These are phyloP conservation scores for Dryas integrifolia DNA, from an alignment of 331 rosid species.

Conservation along the genomic window DNA sequence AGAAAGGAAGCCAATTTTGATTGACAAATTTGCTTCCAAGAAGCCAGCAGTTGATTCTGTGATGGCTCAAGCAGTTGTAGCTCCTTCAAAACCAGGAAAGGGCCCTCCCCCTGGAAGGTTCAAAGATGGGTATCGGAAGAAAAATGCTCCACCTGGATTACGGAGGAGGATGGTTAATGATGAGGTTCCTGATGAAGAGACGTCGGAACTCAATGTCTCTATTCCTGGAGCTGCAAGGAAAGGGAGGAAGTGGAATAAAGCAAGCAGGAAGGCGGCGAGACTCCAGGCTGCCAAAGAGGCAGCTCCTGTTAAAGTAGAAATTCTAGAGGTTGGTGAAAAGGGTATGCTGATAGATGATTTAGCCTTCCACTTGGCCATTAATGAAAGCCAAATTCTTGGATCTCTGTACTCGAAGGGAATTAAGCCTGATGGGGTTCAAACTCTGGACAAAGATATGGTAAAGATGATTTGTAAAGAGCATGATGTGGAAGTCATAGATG, in stretches of 20 bases:
- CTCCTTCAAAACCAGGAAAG: conserved; percentile 79
- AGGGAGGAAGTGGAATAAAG: conserved; percentile 99
- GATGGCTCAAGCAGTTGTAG: conserved; percentile 62
- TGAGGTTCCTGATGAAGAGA: conserved; percentile 55
- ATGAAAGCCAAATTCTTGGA: conserved; percentile 91
- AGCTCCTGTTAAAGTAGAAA: conserved; percentile 96
- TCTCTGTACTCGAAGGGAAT: conserved; percentile 73
- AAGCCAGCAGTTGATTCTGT: conserved; percentile 63
- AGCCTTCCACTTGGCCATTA: conserved; percentile 67
- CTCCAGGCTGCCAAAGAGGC: conserved; percentile 95
- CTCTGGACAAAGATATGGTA: conserved; percentile 85
- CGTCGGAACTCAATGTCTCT: conserved; percentile 65
- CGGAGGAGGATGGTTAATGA: conserved; percentile 53
- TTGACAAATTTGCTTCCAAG: conserved; percentile 84
- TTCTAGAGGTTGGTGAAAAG: conserved; percentile 71
- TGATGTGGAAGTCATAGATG: conserved; percentile 78
- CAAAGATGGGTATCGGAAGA: conserved; percentile 72
- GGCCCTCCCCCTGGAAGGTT: conserved; percentile 64
- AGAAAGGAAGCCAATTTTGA: conserved; percentile 81
- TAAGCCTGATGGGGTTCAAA: conserved; percentile 96
- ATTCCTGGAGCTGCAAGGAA: conserved; percentile 72
- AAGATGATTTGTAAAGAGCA: conserved; percentile 89
- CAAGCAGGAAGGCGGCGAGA: conserved; percentile 89
- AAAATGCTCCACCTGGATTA: conserved; percentile 53
- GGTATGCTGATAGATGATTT: conserved; percentile 91